Base-by-base conservation (phyloP, 768 basidiomycete genomes). In the Clitopilus passeckerianus region DNA sequence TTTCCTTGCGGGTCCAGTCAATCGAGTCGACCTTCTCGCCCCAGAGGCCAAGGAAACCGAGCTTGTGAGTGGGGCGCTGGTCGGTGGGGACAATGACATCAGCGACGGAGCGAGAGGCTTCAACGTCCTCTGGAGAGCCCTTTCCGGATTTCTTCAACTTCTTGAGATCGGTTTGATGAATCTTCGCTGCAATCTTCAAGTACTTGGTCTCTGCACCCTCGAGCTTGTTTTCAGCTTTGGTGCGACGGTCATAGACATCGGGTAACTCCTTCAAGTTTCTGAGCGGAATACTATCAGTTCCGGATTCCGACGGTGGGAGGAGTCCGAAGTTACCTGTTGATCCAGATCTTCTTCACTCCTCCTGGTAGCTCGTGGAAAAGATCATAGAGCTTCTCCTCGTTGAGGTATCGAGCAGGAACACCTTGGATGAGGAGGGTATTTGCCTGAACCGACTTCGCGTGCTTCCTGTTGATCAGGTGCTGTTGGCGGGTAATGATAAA, bases 21-120 rank as follows among this genome's bases (percentile, higher is more conserved):
- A 98, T 94, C 2, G 90, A 84, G 74, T 98, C 97, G 15, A 98
- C 95, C 71, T 96, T 90, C 70, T 92, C 71, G 7, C 97, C 97
- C 2, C 85, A 74, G 23, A 96, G 77, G 1, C 76, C 76, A 5
- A 83, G 63, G 67, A 80, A 80, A 8, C 85, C 78, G 6, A 95
- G 82, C 46, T 87, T 85, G 68, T 93, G 92, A 0, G 85, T 84
- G 0, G 96, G 97, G 1, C 96, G 84, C 65, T 91, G 76, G 23
- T 81, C 80, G 20, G 72, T 74, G 1, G 94, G 90, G 1, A 97
- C 90, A 18, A 71, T 54, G 1, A 67, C 65, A 34, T 69, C 59
- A 22, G 65, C 63, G 1, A 67, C 63, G 8, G 57, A 33, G 6
- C 65, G 61, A 8, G 69, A 64, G 53, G 70, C 68, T 6, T 68